Percentiles rank a stretch among this genome's conserved stretches.
Conservation (phyloP, 305 asterid species). For the Plantago coronopus region DNA sequence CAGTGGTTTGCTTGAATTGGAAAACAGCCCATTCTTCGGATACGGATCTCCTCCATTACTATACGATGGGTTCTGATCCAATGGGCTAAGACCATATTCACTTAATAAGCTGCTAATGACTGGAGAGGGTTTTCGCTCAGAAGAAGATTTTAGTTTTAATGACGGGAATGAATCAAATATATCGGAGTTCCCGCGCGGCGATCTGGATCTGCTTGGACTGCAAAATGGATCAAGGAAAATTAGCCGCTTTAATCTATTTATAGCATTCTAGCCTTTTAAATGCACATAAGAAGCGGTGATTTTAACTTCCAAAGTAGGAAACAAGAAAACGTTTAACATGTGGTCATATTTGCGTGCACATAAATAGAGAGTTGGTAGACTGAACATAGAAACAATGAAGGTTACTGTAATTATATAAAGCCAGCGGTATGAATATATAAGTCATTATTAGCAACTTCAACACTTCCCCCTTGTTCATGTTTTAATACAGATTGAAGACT, state of each 20-base stretch:
- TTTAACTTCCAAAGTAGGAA: constrained; percentile 13
- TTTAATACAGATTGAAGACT: too few relatives aligned
- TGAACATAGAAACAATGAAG: too few relatives aligned
- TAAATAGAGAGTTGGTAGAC: too few relatives aligned
- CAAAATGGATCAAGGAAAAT: constrained; percentile 25
- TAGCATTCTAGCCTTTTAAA: not conserved
- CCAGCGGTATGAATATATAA: not conserved
- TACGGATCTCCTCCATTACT: constrained; percentile 44
- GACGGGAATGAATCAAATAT: constrained; percentile 75
- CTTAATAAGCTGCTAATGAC: constrained; percentile 65
- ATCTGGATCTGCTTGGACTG: constrained; percentile 54
- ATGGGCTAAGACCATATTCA: constrained; percentile 50
- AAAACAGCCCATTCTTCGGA: constrained; percentile 45
- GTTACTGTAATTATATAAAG: too few relatives aligned
- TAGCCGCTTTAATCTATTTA: constrained; percentile 14
- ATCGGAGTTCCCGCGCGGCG: constrained; percentile 57
- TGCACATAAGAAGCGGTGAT: constrained; percentile 5
- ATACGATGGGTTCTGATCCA: constrained; percentile 38
- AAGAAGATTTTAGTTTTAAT: constrained; percentile 52
- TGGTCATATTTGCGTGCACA: too few relatives aligned
- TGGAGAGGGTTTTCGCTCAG: constrained; percentile 49
- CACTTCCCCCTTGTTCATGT: not conserved
- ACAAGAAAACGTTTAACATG: not conserved
- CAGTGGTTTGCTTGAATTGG: constrained; percentile 33
- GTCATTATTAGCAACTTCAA: constrained; percentile 8